Percentiles rank a stretch among this genome's conserved stretches.
These are phyloP conservation scores for Mycena maculata DNA, from an alignment of 768 basidiomycete species.

Conservation along the genomic window DNA sequence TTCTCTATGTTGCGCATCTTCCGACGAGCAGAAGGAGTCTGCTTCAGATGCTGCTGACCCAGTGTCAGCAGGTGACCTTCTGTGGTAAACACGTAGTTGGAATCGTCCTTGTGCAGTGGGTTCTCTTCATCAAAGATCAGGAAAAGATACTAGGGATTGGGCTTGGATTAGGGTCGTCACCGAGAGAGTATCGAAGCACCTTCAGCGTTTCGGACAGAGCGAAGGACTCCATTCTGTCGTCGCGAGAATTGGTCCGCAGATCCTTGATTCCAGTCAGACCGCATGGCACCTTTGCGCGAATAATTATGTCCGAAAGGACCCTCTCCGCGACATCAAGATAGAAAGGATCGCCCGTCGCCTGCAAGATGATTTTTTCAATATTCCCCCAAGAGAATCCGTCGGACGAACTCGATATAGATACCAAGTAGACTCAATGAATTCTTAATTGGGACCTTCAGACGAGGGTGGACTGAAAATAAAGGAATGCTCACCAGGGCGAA, in stretches of 20 bases:
- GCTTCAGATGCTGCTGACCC: slow-evolving; percentile 63
- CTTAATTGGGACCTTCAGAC: slow-evolving; percentile 47
- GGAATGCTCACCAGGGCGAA: slow-evolving; percentile 70
- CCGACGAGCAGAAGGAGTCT: slow-evolving; percentile 67
- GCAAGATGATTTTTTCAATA: slow-evolving; percentile 27
- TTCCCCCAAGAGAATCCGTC: not conserved
- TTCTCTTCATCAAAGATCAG: slow-evolving; percentile 92
- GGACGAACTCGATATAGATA: slow-evolving; percentile 85
- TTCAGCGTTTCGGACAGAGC: slow-evolving; percentile 93
- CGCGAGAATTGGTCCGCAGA: slow-evolving; percentile 78
- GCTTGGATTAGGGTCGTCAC: not conserved
- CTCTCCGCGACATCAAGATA: slow-evolving; percentile 94
- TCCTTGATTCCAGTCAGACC: slow-evolving; percentile 88
- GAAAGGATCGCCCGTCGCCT: slow-evolving; percentile 94
- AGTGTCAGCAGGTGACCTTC: slow-evolving; percentile 92
- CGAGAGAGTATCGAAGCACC: slow-evolving; percentile 52
- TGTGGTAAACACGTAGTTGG: slow-evolving; percentile 93
- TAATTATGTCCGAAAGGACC: slow-evolving; percentile 78
- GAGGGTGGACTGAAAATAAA: not conserved
- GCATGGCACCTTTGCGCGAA: slow-evolving; percentile 84
- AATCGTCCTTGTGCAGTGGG: slow-evolving; percentile 76
- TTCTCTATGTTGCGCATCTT: slow-evolving; percentile 71
- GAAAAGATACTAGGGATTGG: slow-evolving; percentile 80
- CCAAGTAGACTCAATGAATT: slow-evolving; percentile 97
- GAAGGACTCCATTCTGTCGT: slow-evolving; percentile 98